Percentiles rank a stretch among this genome's conserved stretches.
Conservation (phyloP, 768 basidiomycete species). For the Auricularia sp. region DNA sequence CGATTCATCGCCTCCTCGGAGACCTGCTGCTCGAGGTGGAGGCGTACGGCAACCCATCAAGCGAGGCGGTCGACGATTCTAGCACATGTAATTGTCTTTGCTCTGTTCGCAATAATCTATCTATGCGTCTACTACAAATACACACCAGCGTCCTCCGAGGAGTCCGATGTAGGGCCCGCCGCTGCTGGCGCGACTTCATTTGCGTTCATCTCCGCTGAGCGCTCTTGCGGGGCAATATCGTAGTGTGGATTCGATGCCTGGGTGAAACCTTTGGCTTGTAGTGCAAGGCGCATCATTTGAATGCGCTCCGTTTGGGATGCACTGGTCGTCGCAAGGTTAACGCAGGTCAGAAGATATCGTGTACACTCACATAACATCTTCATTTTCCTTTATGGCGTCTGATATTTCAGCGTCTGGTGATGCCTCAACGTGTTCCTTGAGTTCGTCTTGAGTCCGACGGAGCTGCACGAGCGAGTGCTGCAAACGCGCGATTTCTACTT, state of each 20-base stretch:
- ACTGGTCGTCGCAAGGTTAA: conserved; percentile 25
- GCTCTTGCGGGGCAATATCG: conserved; percentile 15
- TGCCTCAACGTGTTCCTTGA: conserved; percentile 38
- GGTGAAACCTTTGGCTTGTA: conserved; percentile 49
- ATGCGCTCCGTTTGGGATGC: conserved; percentile 74
- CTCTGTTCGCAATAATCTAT: neutral
- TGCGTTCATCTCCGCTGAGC: neutral
- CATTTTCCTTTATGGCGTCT: conserved; percentile 61
- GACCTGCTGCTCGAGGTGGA: neutral
- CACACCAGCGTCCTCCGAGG: neutral
- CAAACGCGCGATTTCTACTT: conserved; percentile 63
- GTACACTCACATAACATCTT: conserved; percentile 51
- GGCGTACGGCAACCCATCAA: neutral
- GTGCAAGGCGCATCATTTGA: conserved; percentile 53
- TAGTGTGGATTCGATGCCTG: conserved; percentile 37
- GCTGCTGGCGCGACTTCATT: neutral
- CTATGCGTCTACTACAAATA: neutral
- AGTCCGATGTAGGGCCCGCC: neutral
- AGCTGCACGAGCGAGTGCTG: conserved; percentile 61
- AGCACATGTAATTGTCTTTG: no score
- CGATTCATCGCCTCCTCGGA: neutral
- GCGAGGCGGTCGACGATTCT: neutral
- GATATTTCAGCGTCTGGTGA: conserved; percentile 46
- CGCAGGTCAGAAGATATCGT: neutral
- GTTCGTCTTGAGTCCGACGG: conserved; percentile 47